Evolutionary conservation across 1,284 basidiomycete genomes (phyloP).

Genomic region (Ceratobasidium sp.): DNA sequence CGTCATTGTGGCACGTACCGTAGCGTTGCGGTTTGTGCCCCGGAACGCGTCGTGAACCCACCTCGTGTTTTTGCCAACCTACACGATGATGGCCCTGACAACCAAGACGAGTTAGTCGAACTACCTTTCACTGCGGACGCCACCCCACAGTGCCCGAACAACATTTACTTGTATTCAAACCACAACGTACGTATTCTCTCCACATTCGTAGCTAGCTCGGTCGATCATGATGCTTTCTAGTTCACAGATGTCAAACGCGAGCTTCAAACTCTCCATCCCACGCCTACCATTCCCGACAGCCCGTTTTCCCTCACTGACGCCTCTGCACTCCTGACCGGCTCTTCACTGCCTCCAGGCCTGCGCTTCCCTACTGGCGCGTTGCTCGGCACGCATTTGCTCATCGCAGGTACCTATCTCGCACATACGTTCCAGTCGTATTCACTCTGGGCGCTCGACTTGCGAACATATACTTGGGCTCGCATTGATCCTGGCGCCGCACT

Average conservation of each 20-base stretch:
- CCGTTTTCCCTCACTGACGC: slow-evolving; percentile 78
- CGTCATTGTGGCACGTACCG: slow-evolving; percentile 94
- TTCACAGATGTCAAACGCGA: slow-evolving; percentile 95
- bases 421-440: slow-evolving; percentile 91
- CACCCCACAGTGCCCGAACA: slow-evolving; percentile 77
- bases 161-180: slow-evolving; percentile 86
- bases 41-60: slow-evolving; percentile 72
- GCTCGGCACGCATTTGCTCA: slow-evolving; percentile 86
- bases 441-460: slow-evolving; percentile 87
- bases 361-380: slow-evolving; percentile 94
- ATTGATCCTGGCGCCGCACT: slow-evolving; percentile 85
- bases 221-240: slow-evolving; percentile 58
- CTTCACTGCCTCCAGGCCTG: slow-evolving; percentile 83
- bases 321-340: slow-evolving; percentile 78
- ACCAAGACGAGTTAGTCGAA: slow-evolving; percentile 62
- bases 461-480: slow-evolving; percentile 83
- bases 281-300: slow-evolving; percentile 64
- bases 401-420: slow-evolving; percentile 90
- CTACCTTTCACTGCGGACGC: slow-evolving; percentile 77
- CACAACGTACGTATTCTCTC: slow-evolving; percentile 74
- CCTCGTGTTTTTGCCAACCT: slow-evolving; percentile 42
- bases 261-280: slow-evolving; percentile 84
- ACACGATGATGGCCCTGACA: slow-evolving; percentile 42
- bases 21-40: slow-evolving; percentile 83
- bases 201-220: slow-evolving; percentile 2